Base-by-base conservation (phyloP, 176 grass and related monocot genomes). In the Oryza longistaminata region DNA sequence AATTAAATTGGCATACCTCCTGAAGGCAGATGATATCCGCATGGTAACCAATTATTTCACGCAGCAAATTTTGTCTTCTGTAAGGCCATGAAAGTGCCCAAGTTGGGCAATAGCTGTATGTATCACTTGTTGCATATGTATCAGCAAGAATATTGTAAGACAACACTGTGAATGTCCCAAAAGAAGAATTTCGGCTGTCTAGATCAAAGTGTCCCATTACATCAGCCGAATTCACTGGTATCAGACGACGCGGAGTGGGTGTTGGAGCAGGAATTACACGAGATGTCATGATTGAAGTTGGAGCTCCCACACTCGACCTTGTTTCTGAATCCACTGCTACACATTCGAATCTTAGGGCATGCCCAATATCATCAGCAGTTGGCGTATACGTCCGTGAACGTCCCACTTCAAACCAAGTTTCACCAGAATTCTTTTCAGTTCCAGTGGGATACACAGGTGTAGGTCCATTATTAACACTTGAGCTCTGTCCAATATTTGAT, bases 101-200 rank as follows among this genome's bases (percentile, higher is more conserved):
- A 40, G 90, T 84, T 83, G 94, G 94, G 67, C 94, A 97, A 76
- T 97, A 94, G 75, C 80, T 90, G 69, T 97, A 97, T 74, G 65
- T 39, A 65, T 97, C 94, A 73, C 69, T 92, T 65, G 83, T 90
- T 10, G 94, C 92, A 85, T 94, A 92, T 69, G 75, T 79, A 84
- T 97, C 94, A 71, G 92, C 88, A 42, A 97, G 92, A 87, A 97
- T 94, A 86, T 97, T 97, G 81, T 97, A 97, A 26, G 94, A 97
- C 25, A 97, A 81, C 26, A 94, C 90, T n/a, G 92, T 90, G 70
- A 97, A 97, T 6, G 92, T 92, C 49, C 90, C 92, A 85, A 88
- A 87, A 74, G 89, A 89, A 70, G 86, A 77, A 88, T 61, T 90
- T 19, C 77, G 83, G 39, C 74, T 85, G 82, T 90, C 91, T 78